Conservation (phyloP, 495 filamentous ascomycete genomes). For the Ramalina intermedia region DNA sequence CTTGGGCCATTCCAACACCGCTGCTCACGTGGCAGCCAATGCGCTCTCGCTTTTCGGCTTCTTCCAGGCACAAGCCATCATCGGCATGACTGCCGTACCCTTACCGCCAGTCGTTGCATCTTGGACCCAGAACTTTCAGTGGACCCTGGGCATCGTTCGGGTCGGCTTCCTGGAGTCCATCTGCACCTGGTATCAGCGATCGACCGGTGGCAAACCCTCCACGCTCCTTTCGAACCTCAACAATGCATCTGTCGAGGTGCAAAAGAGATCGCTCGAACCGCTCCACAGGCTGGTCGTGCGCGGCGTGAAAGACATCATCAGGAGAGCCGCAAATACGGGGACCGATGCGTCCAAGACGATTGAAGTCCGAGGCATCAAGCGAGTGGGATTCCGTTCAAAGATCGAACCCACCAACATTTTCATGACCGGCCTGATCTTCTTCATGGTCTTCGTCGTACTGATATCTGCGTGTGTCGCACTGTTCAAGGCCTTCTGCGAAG, state of each 20-base stretch:
- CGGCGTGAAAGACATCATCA: slow-evolving; percentile 33
- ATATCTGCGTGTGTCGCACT: slow-evolving; percentile 57
- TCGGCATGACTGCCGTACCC: slow-evolving; percentile 72
- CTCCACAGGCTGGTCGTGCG: slow-evolving; percentile 30
- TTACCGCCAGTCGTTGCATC: slow-evolving; percentile 81
- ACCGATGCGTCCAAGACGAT: slow-evolving; percentile 32
- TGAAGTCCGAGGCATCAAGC: slow-evolving; percentile 71
- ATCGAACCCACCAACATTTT: slow-evolving; percentile 94
- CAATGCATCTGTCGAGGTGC: slow-evolving; percentile 68
- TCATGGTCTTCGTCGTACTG: slow-evolving; percentile 63
- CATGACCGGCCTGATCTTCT: slow-evolving; percentile 81
- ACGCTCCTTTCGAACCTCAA: slow-evolving; percentile 60
- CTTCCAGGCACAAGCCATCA: slow-evolving; percentile 93
- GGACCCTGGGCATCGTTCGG: slow-evolving; percentile 94
- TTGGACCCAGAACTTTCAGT: slow-evolving; percentile 98
- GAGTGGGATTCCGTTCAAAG: slow-evolving; percentile 70
- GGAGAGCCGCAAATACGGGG: slow-evolving; percentile 32
- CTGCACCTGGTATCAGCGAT: slow-evolving; percentile 89
- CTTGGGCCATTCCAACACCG: slow-evolving; percentile 86
- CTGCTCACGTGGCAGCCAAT: slow-evolving; percentile 88
- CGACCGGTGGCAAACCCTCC: slow-evolving; percentile 79
- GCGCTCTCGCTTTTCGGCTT: slow-evolving; percentile 86
- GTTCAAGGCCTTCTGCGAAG: slow-evolving; percentile 71
- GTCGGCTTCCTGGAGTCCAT: slow-evolving; percentile 78
- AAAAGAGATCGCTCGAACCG: slow-evolving; percentile 48